Percentiles rank a stretch among this genome's conserved stretches.
Conservation (phyloP, 495 filamentous ascomycete species). For the Hypomontagnella monticulosa region DNA sequence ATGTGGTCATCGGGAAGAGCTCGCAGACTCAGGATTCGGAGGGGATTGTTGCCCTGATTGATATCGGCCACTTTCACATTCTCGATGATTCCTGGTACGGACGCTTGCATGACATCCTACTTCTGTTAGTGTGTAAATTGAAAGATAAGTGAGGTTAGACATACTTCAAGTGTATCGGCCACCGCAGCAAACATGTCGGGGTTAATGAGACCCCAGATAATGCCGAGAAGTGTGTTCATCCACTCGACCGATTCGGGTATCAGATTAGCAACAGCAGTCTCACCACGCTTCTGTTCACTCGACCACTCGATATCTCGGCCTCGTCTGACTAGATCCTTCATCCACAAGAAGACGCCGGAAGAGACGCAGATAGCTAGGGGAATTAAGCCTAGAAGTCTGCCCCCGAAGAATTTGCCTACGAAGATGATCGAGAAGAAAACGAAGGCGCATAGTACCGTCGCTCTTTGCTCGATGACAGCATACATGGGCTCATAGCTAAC, state of each 20-base stretch:
- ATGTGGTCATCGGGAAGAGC: constrained; percentile 86
- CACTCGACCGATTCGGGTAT: constrained; percentile 91
- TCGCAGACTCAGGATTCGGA: constrained; percentile 88
- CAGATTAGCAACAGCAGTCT: constrained; percentile 83
- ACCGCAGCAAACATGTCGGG: constrained; percentile 87
- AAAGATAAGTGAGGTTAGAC: background rate
- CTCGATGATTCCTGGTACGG: constrained; percentile 86
- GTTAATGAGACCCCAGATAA: constrained; percentile 90
- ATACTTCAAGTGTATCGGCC: constrained; percentile 58
- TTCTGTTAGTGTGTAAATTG: constrained; percentile 54
- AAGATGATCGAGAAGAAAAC: constrained; percentile 78
- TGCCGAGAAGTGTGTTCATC: constrained; percentile 86
- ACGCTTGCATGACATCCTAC: constrained; percentile 92
- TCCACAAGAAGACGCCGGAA: constrained; percentile 85
- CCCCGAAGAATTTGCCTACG: constrained; percentile 81
- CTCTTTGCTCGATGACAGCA: constrained; percentile 74
- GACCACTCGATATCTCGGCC: constrained; percentile 89
- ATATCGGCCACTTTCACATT: constrained; percentile 97
- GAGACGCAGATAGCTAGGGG: constrained; percentile 73
- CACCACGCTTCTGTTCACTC: constrained; percentile 82
- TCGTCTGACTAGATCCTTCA: constrained; percentile 82
- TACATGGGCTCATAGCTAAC: constrained; percentile 89
- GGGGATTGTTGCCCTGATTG: constrained; percentile 87
- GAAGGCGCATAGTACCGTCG: constrained; percentile 70
- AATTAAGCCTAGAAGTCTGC: constrained; percentile 76